Evolutionary conservation across 192 early-diverging fungal genomes (phyloP).

Genomic region (Entomortierella beljakovae): DNA sequence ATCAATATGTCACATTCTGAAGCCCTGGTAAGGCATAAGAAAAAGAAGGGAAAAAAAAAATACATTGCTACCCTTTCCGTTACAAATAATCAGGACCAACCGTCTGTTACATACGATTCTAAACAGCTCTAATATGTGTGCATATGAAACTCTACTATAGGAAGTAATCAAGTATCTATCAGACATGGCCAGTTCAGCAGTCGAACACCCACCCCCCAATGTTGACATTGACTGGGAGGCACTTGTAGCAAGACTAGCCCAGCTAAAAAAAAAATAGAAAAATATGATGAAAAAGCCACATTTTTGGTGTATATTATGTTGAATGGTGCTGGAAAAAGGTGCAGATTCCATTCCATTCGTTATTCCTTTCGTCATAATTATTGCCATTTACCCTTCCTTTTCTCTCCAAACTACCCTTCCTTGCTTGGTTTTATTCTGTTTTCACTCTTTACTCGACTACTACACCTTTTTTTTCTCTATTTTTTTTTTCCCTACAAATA

Average conservation of each 20-base stretch:
- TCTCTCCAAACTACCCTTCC: background rate
- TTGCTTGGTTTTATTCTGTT: background rate
- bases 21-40: slow-evolving; percentile 15
- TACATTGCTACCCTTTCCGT: too few species aligned
- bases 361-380: slow-evolving; percentile 7
- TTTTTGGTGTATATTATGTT: background rate
- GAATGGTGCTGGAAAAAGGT: slow-evolving; percentile 4
- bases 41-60: too few species aligned
- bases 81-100: too few species aligned
- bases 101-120: too few species aligned
- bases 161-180: slow-evolving; percentile 9
- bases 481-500: background rate
- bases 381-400: background rate
- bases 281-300: background rate
- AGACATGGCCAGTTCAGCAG: background rate
- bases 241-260: background rate
- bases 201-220: background rate
- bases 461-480: slow-evolving; percentile 7
- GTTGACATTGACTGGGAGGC: slow-evolving; percentile 7
- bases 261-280: background rate
- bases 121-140: background rate
- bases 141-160: slow-evolving; percentile 2
- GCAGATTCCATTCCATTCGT: slow-evolving; percentile 4
- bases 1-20: slow-evolving; percentile 12
- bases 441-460: background rate